phyloP scores from a whole-genome alignment of 2,329 filamentous ascomycete genomes.

The Rhinocladiella similis region DNA sequence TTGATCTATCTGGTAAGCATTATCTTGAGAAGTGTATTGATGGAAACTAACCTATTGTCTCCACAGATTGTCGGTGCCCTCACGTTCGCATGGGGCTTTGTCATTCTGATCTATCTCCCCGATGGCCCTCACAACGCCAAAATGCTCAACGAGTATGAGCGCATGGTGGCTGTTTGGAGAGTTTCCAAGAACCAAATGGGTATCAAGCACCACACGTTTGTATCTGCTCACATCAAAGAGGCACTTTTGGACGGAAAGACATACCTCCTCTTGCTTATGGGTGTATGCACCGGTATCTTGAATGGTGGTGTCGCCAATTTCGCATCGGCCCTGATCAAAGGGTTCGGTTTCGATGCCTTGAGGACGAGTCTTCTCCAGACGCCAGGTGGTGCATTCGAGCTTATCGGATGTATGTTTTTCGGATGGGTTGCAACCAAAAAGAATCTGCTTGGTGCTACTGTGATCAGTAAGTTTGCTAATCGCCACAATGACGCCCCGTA shows the following conservation, averaged over 20 bases:
- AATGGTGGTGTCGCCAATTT: constrained; percentile 55
- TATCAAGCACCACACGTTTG: constrained; percentile 39
- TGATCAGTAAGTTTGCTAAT: constrained; percentile 15
- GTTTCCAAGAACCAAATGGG: constrained; percentile 46
- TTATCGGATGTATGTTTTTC: constrained; percentile 22
- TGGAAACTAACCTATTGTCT: neutral
- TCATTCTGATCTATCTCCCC: constrained; percentile 39
- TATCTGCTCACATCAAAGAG: constrained; percentile 40
- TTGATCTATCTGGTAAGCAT: constrained; percentile 40
- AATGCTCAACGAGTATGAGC: constrained; percentile 41
- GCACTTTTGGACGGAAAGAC: constrained; percentile 41
- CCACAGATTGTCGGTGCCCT: constrained; percentile 38
- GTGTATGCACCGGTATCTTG: constrained; percentile 47
- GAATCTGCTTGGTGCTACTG: constrained; percentile 16
- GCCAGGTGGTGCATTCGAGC: constrained; percentile 38
- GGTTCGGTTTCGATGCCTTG: constrained; percentile 43
- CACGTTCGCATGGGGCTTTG: constrained; percentile 45
- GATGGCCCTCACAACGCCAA: constrained; percentile 41
- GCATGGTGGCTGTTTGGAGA: constrained; percentile 42
- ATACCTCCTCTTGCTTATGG: constrained; percentile 42
- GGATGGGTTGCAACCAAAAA: constrained; percentile 22
- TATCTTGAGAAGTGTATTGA: neutral
- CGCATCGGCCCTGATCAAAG: constrained; percentile 47
- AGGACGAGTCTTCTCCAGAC: constrained; percentile 37
- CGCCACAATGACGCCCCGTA: too few relatives aligned